Conservation (phyloP, 1,139 yeast species). For the Geotrichum macrosporum region DNA sequence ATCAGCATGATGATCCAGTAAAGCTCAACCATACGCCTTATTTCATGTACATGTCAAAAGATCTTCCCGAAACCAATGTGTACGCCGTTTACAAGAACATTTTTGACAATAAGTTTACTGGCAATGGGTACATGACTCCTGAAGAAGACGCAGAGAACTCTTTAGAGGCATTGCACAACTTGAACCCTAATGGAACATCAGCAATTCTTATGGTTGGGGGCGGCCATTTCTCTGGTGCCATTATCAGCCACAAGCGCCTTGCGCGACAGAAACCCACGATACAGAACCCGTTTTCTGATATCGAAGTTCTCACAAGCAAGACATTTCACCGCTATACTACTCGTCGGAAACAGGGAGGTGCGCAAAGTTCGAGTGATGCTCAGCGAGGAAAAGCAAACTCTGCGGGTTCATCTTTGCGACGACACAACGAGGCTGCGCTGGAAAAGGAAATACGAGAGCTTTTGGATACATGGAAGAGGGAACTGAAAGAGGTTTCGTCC, state of each 20-base stretch:
- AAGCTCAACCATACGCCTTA: conserved; percentile 19
- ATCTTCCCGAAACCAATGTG: conserved; percentile 47
- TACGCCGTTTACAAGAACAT: conserved; percentile 68
- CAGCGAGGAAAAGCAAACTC: conserved; percentile 94
- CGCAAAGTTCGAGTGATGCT: conserved; percentile 89
- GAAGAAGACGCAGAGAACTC: conserved; percentile 15
- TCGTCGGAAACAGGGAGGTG: conserved; percentile 95
- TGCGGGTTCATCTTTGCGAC: conserved; percentile 86
- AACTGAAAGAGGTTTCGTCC: conserved; percentile 54
- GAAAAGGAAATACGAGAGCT: conserved; percentile 70
- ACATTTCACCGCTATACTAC: conserved; percentile 95
- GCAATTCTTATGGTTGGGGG: conserved; percentile 95
- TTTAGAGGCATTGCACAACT: conserved; percentile 38
- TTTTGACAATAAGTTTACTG: conserved; percentile 47
- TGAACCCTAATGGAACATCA: conserved; percentile 43
- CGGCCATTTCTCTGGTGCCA: conserved; percentile 97
- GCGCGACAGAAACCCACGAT: conserved; percentile 44
- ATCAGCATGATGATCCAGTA: conserved; percentile 7
- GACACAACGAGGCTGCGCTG: conserved; percentile 84
- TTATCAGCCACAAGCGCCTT: conserved; percentile 65
- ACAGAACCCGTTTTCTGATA: conserved; percentile 45
- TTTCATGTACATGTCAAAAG: conserved; percentile 31
- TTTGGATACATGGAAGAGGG: conserved; percentile 55
- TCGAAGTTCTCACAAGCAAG: conserved; percentile 59
- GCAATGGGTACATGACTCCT: conserved; percentile 40